Evolutionary conservation across 371 early-diverging fungal species (phyloP), one percentile per base, ranked within the genome.

Genomic region (Smittium mucronatum): DNA sequence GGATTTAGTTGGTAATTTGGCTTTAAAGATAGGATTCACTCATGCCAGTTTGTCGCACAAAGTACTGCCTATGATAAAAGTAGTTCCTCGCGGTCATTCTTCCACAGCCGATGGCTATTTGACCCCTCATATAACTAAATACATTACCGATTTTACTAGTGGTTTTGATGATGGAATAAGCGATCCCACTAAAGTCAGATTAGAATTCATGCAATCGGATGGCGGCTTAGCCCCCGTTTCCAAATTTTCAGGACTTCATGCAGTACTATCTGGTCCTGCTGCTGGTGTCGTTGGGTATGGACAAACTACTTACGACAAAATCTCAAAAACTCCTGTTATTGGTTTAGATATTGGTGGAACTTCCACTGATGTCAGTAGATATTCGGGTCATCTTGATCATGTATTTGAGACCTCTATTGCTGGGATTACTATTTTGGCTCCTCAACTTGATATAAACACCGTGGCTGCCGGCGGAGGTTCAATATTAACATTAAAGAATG

Each of bases 331-430:
- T 2, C 88, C 94, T 0, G 87, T 94, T 28, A 93, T 97, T 74
- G 95, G 95, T 0, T 94, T 97, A 72, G 98, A 96, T 80, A 95
- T 95, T 93, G 97, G 96, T 32, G 93, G 93, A 25, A 95, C 95
- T 0, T 89, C 89, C 70, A 95, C 97, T 21, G 98, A 98, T 79
- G 95, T 96, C 1, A 93, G 93, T 31, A 84, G 98, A 1, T 98
- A 84, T 79, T 92, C 86, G 64, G 97, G 96, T 1, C 80, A 82
- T 58, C 91, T 87, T 75, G 94, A 94, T 72, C 96, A 95, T 71
- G 92, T 94, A 0, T 95, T 89, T 80, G 98, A 96, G 76, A 91
- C 93, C 1, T 91, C 90, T 1, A 93, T 92, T 0, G 95, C 94
- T 0, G 98, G 96, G 2, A 86, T 98, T 25, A 90, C 94, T 0